Base-by-base conservation (phyloP, 371 early-diverging fungal genomes). In the Syncephalis plumigaleata region DNA sequence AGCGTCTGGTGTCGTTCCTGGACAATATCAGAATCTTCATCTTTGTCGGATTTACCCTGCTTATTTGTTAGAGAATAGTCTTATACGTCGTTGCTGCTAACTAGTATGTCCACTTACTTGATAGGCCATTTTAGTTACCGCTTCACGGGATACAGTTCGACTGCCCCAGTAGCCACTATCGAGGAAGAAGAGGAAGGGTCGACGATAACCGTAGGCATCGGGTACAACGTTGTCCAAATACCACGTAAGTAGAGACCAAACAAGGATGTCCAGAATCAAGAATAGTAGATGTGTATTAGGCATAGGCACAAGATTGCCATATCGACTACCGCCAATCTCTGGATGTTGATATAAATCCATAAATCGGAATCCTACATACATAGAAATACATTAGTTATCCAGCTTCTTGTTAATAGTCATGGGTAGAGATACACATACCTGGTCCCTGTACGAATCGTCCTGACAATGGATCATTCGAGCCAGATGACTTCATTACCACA, bases 201-300 rank as follows among this genome's bases (percentile, higher is more conserved):
- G 57, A 17, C 49, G 47, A 45, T 58, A 55, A 17, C 83, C 83
- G 53, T 67, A 81, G 56, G 79, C 83, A 56, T 78, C 66, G 0
- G 79, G 78, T 39, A 82, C 70, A n/a, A 82, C 67, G 39, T 67
- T 65, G 54, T 81, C 81, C 39, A 77, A 66, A 42, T 65, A 63
- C 63, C 70, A 65, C 2, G 73, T 70, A 51, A 81, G 49, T 17
- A 75, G 18, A 1, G 46, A 58, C 61, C 70, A 78, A 36, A 72
- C 9, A 7, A 46, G 60, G 44, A 70, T 60, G 56, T 79, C 61
- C 68, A 79, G 67, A 48, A 80, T 39, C 57, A 79, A 52, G 7
- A 68, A 55, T 52, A 68, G 59, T 67, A 68, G 71, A 9, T 68
- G 55, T 38, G 64, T 55, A 39, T 75, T 59, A 0, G 77, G 75